Evolutionary conservation across 371 early-diverging fungal species (phyloP).

Genomic region (Phascolomyces articulosus): DNA sequence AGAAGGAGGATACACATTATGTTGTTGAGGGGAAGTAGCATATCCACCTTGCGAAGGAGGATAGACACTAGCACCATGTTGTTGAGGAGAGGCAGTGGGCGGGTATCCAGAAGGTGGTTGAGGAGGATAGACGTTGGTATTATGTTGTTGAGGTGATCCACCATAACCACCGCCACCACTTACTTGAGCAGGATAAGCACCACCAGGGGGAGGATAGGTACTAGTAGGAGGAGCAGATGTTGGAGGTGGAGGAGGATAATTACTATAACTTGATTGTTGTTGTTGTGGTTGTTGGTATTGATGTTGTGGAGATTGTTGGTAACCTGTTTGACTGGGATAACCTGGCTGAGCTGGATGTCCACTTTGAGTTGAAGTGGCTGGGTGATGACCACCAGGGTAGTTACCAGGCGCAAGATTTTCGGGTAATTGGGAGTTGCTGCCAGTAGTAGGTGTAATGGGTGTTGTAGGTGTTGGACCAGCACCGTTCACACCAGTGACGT

Average conservation of each 20-base stretch:
- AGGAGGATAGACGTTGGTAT: neutral
- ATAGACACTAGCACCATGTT: neutral
- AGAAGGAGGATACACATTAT: neutral
- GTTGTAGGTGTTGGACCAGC: slow-evolving; percentile 15
- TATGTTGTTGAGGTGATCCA: slow-evolving; percentile 4
- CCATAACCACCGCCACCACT: neutral
- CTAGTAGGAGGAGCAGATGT: neutral
- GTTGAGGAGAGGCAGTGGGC: neutral
- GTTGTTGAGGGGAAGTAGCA: neutral
- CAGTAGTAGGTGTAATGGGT: slow-evolving; percentile 1
- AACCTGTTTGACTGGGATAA: neutral
- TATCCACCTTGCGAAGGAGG: neutral
- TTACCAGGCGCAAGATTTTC: neutral
- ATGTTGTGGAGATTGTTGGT: neutral
- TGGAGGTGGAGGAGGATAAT: slow-evolving; percentile 2
- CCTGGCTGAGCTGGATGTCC: neutral
- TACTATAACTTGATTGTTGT: neutral
- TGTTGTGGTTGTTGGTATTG: neutral
- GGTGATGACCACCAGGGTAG: neutral
- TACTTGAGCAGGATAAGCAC: neutral
- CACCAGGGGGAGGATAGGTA: neutral
- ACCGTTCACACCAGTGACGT: slow-evolving; percentile 38
- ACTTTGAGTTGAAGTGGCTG: neutral
- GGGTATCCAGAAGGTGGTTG: neutral
- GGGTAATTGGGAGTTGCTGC: neutral